Evolutionary conservation across 2,329 filamentous ascomycete species (phyloP).

Genomic region (Purpureocillium takamizusanense): DNA sequence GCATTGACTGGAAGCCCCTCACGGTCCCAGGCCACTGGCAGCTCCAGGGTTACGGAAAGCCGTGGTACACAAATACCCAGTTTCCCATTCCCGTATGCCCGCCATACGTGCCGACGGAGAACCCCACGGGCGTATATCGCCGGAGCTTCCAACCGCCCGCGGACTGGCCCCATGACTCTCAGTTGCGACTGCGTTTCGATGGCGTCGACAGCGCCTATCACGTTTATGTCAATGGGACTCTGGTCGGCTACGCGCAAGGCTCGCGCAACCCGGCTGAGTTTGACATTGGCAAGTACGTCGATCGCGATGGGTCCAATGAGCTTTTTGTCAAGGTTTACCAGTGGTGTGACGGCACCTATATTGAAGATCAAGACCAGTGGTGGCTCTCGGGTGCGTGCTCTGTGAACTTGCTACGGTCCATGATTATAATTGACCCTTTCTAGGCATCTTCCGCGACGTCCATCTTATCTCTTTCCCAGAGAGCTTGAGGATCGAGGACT

Average conservation of each 20-base stretch:
- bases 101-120: constrained; percentile 51
- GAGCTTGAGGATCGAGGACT: constrained; percentile 9
- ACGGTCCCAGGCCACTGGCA: constrained; percentile 60
- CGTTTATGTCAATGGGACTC: constrained; percentile 51
- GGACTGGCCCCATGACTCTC: constrained; percentile 26
- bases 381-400: constrained; percentile 43
- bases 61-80: constrained; percentile 56
- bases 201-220: constrained; percentile 63
- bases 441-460: constrained; percentile 59
- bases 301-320: constrained; percentile 33
- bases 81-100: constrained; percentile 56
- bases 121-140: constrained; percentile 54
- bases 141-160: constrained; percentile 42
- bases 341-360: constrained; percentile 57
- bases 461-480: constrained; percentile 47
- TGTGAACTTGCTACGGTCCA: background rate
- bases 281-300: constrained; percentile 46
- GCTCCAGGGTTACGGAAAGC: constrained; percentile 54
- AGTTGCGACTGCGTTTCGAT: constrained; percentile 56
- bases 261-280: constrained; percentile 61
- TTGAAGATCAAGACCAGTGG: constrained; percentile 62
- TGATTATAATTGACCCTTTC: background rate
- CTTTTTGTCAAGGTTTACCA: constrained; percentile 57
- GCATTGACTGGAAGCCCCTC: constrained; percentile 29
- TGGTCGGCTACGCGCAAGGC: constrained; percentile 39